A percentile compares a stretch with the other conserved stretches of the same genome.
Conservation (phyloP, 495 filamentous ascomycete species). For the Letharia columbiana region DNA sequence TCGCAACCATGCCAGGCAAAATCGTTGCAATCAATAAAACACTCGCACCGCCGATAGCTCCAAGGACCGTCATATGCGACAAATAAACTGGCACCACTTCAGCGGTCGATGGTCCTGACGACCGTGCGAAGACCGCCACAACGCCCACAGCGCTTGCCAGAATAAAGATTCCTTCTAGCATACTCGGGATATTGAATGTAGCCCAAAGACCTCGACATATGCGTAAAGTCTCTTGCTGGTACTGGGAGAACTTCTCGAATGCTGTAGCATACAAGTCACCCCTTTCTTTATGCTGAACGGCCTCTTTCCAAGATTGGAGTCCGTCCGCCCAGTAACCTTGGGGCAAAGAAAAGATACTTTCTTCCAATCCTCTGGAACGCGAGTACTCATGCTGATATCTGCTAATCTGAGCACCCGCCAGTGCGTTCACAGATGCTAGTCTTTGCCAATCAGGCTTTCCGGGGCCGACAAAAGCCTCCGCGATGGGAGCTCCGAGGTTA, state of each 20-base stretch:
- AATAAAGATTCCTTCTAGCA: constrained; percentile 67
- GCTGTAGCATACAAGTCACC: constrained; percentile 33
- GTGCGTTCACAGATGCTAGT: constrained; percentile 62
- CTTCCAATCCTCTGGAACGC: constrained; percentile 52
- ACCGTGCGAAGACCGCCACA: constrained; percentile 63
- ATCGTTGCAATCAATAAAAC: constrained; percentile 34
- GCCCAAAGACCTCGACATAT: constrained; percentile 87
- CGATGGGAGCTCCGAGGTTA: constrained; percentile 89
- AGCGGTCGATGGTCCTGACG: constrained; percentile 42
- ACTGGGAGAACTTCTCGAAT: constrained; percentile 57
- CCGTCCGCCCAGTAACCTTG: constrained; percentile 51
- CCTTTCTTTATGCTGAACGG: constrained; percentile 31
- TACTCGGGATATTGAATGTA: constrained; percentile 75
- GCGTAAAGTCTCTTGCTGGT: constrained; percentile 68
- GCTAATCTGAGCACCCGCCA: constrained; percentile 79
- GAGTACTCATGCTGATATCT: constrained; percentile 70
- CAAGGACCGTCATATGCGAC: constrained; percentile 32
- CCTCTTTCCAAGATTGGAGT: constrained; percentile 37
- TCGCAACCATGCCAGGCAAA: constrained; percentile 24
- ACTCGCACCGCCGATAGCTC: constrained; percentile 34
- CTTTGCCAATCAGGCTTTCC: constrained; percentile 62
- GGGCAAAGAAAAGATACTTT: constrained; percentile 46
- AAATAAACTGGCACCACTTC: constrained; percentile 46
- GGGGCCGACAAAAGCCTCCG: constrained; percentile 77
- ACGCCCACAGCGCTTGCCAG: constrained; percentile 56